Percentiles rank a stretch among this genome's conserved stretches.
Evolutionary conservation across 345 rosid species (phyloP).

Genomic region (Mallotus nudiflorus): DNA sequence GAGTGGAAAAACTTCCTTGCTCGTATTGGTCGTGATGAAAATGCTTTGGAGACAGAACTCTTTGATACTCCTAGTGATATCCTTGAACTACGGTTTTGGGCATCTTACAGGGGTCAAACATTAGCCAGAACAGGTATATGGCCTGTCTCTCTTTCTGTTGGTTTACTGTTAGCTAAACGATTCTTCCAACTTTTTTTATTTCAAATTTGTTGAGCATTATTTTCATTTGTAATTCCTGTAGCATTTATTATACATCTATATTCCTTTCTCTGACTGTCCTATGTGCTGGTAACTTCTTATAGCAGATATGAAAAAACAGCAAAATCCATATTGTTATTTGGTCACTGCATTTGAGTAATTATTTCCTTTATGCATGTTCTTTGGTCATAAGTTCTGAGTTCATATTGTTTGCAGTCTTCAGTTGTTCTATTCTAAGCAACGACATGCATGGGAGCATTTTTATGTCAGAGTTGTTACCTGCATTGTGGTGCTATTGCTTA

Average conservation of each 20-base stretch:
- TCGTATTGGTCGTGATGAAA: constrained; percentile 98
- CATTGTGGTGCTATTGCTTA: neutral
- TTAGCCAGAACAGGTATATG: constrained; percentile 84
- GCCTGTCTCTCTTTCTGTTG: neutral
- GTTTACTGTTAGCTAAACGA: neutral
- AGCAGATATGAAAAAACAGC: neutral
- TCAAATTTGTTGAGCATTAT: neutral
- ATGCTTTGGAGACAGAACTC: constrained; percentile 71
- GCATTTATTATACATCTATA: neutral
- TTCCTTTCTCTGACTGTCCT: neutral
- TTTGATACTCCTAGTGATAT: constrained; percentile 61
- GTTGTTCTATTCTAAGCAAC: no score
- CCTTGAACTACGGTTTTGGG: constrained; percentile 99
- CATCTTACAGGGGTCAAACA: constrained; percentile 97
- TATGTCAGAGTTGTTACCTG: no score
- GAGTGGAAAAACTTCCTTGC: constrained; percentile 98
- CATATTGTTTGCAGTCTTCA: no score
- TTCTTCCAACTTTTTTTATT: no score
- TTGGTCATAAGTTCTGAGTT: no score
- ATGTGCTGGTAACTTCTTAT: neutral
- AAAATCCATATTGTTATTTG: neutral
- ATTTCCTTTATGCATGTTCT: no score
- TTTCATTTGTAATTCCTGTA: neutral
- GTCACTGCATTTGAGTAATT: neutral
- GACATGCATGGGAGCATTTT: no score